Conservation (phyloP, 2,329 filamentous ascomycete species). For the Epichloe scottii region DNA sequence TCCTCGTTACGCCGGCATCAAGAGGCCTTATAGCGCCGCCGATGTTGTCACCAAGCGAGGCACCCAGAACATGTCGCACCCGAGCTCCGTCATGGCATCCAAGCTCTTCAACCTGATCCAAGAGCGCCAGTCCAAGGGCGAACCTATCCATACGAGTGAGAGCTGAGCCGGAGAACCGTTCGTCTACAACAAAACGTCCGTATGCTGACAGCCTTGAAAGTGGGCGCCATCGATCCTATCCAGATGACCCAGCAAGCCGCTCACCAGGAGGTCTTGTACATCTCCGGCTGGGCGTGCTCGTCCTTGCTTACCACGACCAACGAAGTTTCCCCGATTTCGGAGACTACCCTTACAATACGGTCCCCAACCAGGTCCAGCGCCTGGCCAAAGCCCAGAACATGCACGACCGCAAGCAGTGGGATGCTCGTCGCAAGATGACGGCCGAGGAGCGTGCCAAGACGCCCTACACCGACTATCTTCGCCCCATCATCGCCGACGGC, state of each 20-base stretch:
- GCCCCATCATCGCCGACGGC: conserved; percentile 90
- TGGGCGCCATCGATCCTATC: conserved; percentile 97
- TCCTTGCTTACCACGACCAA: conserved; percentile 87
- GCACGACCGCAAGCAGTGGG: conserved; percentile 94
- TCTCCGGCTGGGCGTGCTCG: conserved; percentile 96
- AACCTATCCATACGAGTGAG: conserved; percentile 88
- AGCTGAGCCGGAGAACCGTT: not conserved
- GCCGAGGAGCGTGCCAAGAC: conserved; percentile 59
- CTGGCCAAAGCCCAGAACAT: conserved; percentile 93
- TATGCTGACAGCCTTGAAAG: conserved; percentile 27
- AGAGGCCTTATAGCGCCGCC: conserved; percentile 76
- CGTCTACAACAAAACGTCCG: not conserved
- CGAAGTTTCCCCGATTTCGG: conserved; percentile 97
- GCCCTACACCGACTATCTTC: conserved; percentile 82
- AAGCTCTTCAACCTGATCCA: conserved; percentile 87
- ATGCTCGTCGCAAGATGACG: conserved; percentile 66
- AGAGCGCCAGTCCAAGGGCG: conserved; percentile 61
- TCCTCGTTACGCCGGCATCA: conserved; percentile 77
- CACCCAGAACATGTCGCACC: conserved; percentile 73
- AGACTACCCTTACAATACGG: conserved; percentile 98
- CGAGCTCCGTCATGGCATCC: conserved; percentile 86
- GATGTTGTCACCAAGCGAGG: conserved; percentile 92
- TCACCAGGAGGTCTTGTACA: conserved; percentile 90
- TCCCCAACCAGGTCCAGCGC: conserved; percentile 94
- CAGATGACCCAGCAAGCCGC: conserved; percentile 98